phyloP scores from a whole-genome alignment of 2,329 filamentous ascomycete genomes.

The Chrysosporium queenslandicum region DNA sequence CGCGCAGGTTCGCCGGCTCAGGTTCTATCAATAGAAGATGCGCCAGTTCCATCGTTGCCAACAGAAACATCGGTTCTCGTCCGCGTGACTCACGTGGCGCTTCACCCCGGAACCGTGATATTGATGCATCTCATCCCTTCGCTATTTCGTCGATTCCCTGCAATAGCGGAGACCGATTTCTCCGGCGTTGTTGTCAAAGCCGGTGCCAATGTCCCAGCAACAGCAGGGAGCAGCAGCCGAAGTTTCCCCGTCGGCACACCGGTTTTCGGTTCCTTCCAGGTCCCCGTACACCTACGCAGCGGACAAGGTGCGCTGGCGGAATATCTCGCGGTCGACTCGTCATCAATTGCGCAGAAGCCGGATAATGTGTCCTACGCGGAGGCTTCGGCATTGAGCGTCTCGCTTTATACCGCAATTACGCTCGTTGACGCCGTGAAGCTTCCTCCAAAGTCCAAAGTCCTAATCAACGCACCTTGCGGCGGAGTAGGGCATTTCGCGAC shows the following conservation, averaged over 20 bases:
- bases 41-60: slow-evolving; percentile 6
- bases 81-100: slow-evolving; percentile 15
- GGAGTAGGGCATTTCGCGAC: slow-evolving; percentile 14
- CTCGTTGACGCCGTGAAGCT: slow-evolving; percentile 12
- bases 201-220: slow-evolving; percentile 6
- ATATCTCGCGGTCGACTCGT: slow-evolving; percentile 14
- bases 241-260: slow-evolving; percentile 9
- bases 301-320: slow-evolving; percentile 12
- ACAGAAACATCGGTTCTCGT: slow-evolving; percentile 15
- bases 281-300: slow-evolving; percentile 8
- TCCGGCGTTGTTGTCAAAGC: slow-evolving; percentile 12
- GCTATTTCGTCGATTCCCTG: slow-evolving; percentile 11
- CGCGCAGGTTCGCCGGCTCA: slow-evolving; percentile 7
- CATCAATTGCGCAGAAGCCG: slow-evolving; percentile 9
- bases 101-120: slow-evolving; percentile 13
- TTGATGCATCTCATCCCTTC: slow-evolving; percentile 14
- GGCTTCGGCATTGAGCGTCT: slow-evolving; percentile 12
- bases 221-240: not conserved
- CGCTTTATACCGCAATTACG: slow-evolving; percentile 10
- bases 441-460: slow-evolving; percentile 7
- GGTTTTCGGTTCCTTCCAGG: slow-evolving; percentile 15
- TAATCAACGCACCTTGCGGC: slow-evolving; percentile 15
- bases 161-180: slow-evolving; percentile 15
- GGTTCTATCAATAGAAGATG: slow-evolving; percentile 9
- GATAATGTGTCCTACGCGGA: slow-evolving; percentile 6